Percentiles rank a stretch among this genome's conserved stretches.
Conservation (phyloP, 2,329 filamentous ascomycete genomes). For the Cryphonectria carpinicola region DNA sequence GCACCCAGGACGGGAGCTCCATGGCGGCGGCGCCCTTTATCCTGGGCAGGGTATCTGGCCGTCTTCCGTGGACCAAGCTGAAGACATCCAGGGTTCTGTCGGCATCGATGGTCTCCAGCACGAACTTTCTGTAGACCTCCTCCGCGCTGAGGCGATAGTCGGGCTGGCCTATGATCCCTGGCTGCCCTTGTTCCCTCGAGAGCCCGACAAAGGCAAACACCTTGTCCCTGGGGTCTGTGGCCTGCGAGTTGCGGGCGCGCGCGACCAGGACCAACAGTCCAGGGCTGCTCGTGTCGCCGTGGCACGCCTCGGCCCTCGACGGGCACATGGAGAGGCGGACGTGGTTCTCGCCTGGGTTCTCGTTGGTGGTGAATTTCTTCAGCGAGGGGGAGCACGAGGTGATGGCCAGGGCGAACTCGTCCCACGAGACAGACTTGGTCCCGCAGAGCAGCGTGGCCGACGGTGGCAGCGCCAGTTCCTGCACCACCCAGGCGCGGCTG, state of each 20-base stretch:
- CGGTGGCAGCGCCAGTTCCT: conserved; percentile 16
- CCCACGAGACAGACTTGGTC: conserved; percentile 14
- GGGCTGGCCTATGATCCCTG: conserved; percentile 10
- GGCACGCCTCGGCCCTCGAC: no score
- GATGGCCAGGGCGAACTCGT: conserved; percentile 13
- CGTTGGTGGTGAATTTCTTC: no score
- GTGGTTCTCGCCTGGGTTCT: no score
- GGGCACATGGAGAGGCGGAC: no score
- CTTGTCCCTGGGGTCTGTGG: conserved; percentile 26
- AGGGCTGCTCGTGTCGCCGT: no score
- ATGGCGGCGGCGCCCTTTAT: no score
- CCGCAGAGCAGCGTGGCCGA: conserved; percentile 20
- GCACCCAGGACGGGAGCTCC: conserved; percentile 27
- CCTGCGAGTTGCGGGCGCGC: conserved; percentile 14
- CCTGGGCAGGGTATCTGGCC: no score
- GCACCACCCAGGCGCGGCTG: conserved; percentile 17
- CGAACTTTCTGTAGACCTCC: no score
- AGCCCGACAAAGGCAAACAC: conserved; percentile 28
- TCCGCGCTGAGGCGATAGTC: conserved; percentile 11
- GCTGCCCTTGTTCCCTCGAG: background rate
- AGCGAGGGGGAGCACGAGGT: conserved; percentile 3
- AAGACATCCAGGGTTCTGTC: no score
- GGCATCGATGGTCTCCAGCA: no score
- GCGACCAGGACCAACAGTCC: no score
- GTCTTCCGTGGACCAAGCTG: no score